Percentiles rank a stretch among this genome's conserved stretches.
Evolutionary conservation across 2,329 filamentous ascomycete genomes (phyloP).

Genomic region (Pseudocercospora cruenta): DNA sequence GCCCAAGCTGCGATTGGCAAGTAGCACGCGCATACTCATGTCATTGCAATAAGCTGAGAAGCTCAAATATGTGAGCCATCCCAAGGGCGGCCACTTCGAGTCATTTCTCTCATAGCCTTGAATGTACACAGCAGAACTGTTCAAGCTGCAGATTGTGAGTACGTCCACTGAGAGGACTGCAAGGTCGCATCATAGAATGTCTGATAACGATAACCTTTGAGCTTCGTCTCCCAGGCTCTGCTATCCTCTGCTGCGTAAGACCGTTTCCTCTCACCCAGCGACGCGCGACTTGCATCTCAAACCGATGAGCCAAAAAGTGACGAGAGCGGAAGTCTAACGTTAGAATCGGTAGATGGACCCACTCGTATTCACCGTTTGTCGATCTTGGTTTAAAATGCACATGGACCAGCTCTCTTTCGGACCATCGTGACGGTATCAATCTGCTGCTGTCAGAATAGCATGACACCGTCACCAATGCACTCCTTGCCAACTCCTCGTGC

Average conservation of each 20-base stretch:
- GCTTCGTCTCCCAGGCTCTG: background rate
- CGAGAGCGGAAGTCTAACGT: slow-evolving; percentile 5
- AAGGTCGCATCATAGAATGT: slow-evolving; percentile 8
- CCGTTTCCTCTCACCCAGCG: slow-evolving; percentile 1
- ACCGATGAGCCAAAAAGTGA: background rate
- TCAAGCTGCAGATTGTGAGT: background rate
- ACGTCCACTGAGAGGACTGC: background rate
- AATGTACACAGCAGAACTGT: background rate
- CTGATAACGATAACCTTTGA: slow-evolving; percentile 13
- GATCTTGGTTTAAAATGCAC: slow-evolving; percentile 1
- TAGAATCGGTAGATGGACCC: background rate
- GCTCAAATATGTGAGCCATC: background rate
- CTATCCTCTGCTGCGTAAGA: background rate
- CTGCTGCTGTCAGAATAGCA: background rate
- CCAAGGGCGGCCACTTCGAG: background rate
- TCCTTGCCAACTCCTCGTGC: background rate
- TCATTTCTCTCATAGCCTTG: background rate
- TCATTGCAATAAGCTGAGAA: slow-evolving; percentile 3
- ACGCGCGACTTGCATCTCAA: slow-evolving; percentile 1
- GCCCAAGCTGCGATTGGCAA: slow-evolving; percentile 7
- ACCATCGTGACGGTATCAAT: slow-evolving; percentile 4
- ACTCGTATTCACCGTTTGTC: slow-evolving; percentile 6
- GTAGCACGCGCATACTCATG: slow-evolving; percentile 12
- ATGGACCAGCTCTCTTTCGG: background rate
- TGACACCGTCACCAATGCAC: background rate